phyloP scores from a whole-genome alignment of 192 early-diverging fungal species.

The Backusella tuberculispora region DNA sequence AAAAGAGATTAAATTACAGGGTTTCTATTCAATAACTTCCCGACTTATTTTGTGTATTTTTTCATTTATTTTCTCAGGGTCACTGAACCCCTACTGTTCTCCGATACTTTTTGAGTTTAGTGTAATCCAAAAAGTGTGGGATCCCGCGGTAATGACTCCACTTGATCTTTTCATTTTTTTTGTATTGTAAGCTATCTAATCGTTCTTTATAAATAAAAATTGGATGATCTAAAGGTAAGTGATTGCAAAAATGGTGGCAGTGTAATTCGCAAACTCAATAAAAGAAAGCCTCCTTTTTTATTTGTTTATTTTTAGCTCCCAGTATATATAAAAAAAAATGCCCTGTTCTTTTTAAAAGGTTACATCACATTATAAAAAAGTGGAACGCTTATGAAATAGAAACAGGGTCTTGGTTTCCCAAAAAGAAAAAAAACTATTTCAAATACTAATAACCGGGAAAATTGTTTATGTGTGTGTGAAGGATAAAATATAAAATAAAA shows the following conservation, averaged over 20 bases:
- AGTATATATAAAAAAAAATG: not conserved
- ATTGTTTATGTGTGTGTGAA: conserved; percentile 5
- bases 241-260: not conserved
- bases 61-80: conserved; percentile 23
- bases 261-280: not conserved
- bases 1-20: conserved; percentile 15
- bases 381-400: conserved; percentile 8
- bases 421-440: not conserved
- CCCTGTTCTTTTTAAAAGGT: conserved; percentile 9
- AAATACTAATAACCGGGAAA: not conserved
- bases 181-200: not conserved
- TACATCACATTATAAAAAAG: conserved; percentile 4
- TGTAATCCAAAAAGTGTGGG: conserved; percentile 1
- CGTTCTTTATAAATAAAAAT: not conserved
- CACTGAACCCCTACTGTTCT: conserved; percentile 9
- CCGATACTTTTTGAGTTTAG: conserved; percentile 13
- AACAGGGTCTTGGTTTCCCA: conserved; percentile 5
- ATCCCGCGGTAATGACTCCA: conserved; percentile 18
- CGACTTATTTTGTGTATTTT: conserved; percentile 21
- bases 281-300: not conserved
- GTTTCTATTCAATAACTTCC: conserved; percentile 16
- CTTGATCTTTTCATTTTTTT: not conserved
- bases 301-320: not conserved
- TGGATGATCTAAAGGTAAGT: not conserved
- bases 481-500: not conserved